phyloP scores from a whole-genome alignment of 163 green algal species.

The Smithsoniella earleae region DNA sequence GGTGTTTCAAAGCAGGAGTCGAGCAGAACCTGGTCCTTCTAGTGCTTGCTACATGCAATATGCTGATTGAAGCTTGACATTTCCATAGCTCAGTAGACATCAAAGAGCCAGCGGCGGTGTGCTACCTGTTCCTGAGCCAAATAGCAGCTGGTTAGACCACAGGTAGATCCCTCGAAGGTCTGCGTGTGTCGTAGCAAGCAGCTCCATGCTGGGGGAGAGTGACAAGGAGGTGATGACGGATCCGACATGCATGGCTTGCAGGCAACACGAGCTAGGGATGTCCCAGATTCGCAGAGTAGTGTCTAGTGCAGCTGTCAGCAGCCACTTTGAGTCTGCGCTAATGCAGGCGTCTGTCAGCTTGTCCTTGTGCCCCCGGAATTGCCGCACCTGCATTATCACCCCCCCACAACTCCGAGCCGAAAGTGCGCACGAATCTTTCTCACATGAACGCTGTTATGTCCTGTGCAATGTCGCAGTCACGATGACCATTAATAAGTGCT shows the following conservation, averaged over 20 bases:
- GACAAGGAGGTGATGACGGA: constrained; percentile 58
- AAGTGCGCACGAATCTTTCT: not conserved
- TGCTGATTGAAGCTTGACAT: no score
- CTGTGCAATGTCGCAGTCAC: no score
- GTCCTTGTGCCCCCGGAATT: constrained; percentile 69
- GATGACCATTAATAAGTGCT: not conserved
- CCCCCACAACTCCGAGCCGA: constrained; percentile 13
- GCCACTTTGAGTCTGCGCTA: constrained; percentile 70
- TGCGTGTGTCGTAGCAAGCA: constrained; percentile 78
- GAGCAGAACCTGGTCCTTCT: no score
- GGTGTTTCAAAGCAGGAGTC: no score
- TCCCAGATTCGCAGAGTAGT: constrained; percentile 81
- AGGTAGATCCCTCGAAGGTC: constrained; percentile 80
- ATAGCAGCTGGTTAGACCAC: constrained; percentile 78
- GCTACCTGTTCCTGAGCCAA: constrained; percentile 46
- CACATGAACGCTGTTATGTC: not conserved
- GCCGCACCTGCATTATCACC: constrained; percentile 54
- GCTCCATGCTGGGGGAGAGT: constrained; percentile 64
- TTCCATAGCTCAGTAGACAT: no score
- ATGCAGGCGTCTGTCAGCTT: constrained; percentile 70
- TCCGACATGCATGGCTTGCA: constrained; percentile 71
- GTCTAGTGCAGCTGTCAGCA: constrained; percentile 76
- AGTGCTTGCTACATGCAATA: no score
- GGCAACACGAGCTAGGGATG: constrained; percentile 57
- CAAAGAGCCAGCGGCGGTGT: no score